These are phyloP conservation scores for Melanomma pulvis-pyrius DNA, from an alignment of 495 filamentous ascomycete species.

Conservation along the genomic window DNA sequence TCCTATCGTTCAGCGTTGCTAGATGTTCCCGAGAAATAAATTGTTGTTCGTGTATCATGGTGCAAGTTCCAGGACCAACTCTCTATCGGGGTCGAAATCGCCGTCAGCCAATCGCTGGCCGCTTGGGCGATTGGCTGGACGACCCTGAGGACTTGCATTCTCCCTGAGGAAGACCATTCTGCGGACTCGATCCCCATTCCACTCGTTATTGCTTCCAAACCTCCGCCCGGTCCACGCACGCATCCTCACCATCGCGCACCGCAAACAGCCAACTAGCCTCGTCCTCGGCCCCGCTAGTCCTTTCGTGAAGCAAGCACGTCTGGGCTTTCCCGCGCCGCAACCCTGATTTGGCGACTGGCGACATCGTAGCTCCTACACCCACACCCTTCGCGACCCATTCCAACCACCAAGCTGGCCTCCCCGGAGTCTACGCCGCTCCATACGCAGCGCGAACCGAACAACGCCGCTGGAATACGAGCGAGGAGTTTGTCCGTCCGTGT, in stretches of 20 bases:
- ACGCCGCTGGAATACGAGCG: slow-evolving; percentile 26
- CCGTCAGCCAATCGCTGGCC: neutral
- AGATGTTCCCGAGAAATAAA: too few relatives aligned
- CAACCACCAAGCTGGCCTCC: slow-evolving; percentile 25
- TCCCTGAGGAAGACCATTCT: slow-evolving; percentile 9
- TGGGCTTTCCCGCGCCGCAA: slow-evolving; percentile 5
- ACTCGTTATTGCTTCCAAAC: neutral
- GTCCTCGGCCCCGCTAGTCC: neutral
- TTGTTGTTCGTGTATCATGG: too few relatives aligned
- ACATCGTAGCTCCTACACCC: slow-evolving; percentile 1
- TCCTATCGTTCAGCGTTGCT: too few relatives aligned
- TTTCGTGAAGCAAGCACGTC: slow-evolving; percentile 6
- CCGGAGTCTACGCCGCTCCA: slow-evolving; percentile 24
- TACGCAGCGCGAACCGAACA: slow-evolving; percentile 30
- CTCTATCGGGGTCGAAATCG: neutral
- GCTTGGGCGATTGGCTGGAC: neutral
- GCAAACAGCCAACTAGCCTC: neutral
- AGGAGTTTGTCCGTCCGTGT: slow-evolving; percentile 22
- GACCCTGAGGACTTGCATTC: neutral
- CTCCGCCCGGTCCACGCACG: neutral
- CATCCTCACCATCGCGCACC: neutral
- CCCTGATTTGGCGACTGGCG: neutral
- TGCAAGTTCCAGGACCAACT: neutral
- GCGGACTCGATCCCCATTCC: slow-evolving; percentile 12
- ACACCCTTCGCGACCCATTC: neutral